These are phyloP conservation scores for Leccinum pallidistipes DNA, from an alignment of 1,284 basidiomycete genomes.

Conservation along the genomic window DNA sequence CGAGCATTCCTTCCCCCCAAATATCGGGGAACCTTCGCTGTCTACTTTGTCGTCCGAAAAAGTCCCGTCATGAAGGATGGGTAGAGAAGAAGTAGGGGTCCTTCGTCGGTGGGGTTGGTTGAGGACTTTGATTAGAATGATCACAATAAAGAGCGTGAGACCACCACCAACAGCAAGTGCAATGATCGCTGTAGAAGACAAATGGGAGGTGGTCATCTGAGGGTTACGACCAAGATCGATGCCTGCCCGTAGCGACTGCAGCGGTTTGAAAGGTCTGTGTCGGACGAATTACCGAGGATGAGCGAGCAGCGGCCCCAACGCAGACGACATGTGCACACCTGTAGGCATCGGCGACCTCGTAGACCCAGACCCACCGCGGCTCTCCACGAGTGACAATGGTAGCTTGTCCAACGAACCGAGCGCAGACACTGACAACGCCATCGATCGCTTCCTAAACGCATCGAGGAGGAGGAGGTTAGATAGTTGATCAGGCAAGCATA, in stretches of 20 bases:
- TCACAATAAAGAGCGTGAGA: slow-evolving; percentile 54
- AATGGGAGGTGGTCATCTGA: slow-evolving; percentile 11
- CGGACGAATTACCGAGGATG: too few relatives aligned
- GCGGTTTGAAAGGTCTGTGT: background rate
- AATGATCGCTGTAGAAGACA: slow-evolving; percentile 49
- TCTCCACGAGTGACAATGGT: too few relatives aligned
- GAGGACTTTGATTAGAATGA: slow-evolving; percentile 49
- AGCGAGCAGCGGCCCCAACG: too few relatives aligned
- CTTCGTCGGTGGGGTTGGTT: slow-evolving; percentile 48
- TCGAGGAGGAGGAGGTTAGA: too few relatives aligned
- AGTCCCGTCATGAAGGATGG: slow-evolving; percentile 58
- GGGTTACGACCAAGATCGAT: slow-evolving; percentile 2
- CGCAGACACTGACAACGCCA: too few relatives aligned
- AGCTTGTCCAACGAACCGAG: too few relatives aligned
- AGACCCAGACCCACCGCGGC: too few relatives aligned
- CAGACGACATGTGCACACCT: too few relatives aligned
- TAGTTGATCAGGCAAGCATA: too few relatives aligned
- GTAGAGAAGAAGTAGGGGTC: slow-evolving; percentile 66
- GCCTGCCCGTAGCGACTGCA: background rate
- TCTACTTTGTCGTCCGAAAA: slow-evolving; percentile 45
- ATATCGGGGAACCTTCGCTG: slow-evolving; percentile 65
- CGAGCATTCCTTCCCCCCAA: slow-evolving; percentile 68
- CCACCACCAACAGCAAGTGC: slow-evolving; percentile 56
- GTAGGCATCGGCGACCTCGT: too few relatives aligned
- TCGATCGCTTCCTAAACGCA: too few relatives aligned